Percentiles rank a stretch among this genome's conserved stretches.
Evolutionary conservation across 257 asterid genomes (phyloP).

Genomic region (Petrea volubilis): DNA sequence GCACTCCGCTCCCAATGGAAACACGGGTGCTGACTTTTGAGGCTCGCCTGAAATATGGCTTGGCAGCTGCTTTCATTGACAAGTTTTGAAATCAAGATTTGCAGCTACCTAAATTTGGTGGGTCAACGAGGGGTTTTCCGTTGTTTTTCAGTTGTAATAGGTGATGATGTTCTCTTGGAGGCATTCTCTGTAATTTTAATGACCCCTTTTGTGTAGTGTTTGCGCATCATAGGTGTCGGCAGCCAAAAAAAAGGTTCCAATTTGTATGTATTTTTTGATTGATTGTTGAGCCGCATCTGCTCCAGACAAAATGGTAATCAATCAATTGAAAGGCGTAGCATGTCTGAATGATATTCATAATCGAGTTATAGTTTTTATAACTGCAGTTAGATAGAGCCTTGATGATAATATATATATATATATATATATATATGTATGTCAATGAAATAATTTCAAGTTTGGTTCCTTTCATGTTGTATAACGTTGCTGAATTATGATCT

Average conservation of each 20-base stretch:
- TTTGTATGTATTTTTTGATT: neutral
- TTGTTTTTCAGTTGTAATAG: neutral
- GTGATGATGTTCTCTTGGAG: neutral
- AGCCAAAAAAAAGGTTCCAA: neutral
- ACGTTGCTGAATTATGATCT: too few species aligned
- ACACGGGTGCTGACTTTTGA: neutral
- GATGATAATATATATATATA: too few species aligned
- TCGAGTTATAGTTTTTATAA: too few species aligned
- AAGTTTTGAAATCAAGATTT: neutral
- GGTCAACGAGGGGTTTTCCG: neutral
- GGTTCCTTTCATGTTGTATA: too few species aligned
- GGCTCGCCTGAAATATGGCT: slow-evolving; percentile 1
- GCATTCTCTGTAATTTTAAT: slow-evolving; percentile 12
- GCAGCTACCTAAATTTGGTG: neutral
- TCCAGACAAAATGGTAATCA: too few species aligned
- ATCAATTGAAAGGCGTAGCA: too few species aligned
- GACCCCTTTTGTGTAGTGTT: neutral
- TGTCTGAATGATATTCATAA: too few species aligned
- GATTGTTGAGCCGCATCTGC: neutral
- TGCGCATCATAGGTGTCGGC: neutral
- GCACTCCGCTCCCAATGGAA: neutral
- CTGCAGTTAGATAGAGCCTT: too few species aligned
- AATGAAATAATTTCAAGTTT: too few species aligned
- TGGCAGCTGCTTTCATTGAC: neutral
- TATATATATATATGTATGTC: too few species aligned